Conservation (phyloP, 2,329 filamentous ascomycete genomes). For the Tolypocladium cylindrosporum region DNA sequence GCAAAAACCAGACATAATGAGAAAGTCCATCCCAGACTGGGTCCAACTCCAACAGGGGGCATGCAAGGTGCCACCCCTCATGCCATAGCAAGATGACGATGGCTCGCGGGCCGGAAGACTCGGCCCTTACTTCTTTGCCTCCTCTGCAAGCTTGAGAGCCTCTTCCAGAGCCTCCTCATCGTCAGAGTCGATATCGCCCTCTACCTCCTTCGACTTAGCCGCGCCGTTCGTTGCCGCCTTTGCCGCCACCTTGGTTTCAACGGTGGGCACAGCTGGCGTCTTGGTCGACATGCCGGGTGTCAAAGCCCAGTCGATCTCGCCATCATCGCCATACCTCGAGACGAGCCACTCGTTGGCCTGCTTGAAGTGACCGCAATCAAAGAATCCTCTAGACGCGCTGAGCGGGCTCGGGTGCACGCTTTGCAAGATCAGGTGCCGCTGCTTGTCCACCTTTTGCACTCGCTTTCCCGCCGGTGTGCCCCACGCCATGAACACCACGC, state of each 20-base stretch:
- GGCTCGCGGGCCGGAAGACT: neutral
- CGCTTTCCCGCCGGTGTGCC: constrained; percentile 75
- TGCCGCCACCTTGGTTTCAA: constrained; percentile 10
- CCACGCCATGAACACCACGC: constrained; percentile 95
- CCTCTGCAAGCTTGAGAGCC: constrained; percentile 21
- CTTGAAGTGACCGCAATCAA: constrained; percentile 72
- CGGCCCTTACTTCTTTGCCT: constrained; percentile 10
- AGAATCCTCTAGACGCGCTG: constrained; percentile 74
- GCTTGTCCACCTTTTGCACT: constrained; percentile 60
- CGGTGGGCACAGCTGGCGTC: constrained; percentile 10
- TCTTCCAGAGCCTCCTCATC: constrained; percentile 27
- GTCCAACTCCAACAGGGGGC: neutral
- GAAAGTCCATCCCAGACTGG: neutral
- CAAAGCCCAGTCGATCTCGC: constrained; percentile 76
- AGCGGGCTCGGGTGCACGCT: constrained; percentile 91
- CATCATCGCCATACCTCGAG: constrained; percentile 66
- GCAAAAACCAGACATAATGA: neutral
- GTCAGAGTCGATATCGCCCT: constrained; percentile 22
- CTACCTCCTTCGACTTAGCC: constrained; percentile 8
- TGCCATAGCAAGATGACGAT: neutral
- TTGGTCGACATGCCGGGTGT: constrained; percentile 25
- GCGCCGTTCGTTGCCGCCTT: constrained; percentile 1
- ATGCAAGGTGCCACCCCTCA: neutral
- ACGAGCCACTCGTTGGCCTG: constrained; percentile 79
- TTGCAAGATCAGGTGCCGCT: constrained; percentile 72